A percentile compares a stretch with the other conserved stretches of the same genome.
These are phyloP conservation scores for Russula sp. DNA, from an alignment of 768 basidiomycete genomes.

Conservation along the genomic window DNA sequence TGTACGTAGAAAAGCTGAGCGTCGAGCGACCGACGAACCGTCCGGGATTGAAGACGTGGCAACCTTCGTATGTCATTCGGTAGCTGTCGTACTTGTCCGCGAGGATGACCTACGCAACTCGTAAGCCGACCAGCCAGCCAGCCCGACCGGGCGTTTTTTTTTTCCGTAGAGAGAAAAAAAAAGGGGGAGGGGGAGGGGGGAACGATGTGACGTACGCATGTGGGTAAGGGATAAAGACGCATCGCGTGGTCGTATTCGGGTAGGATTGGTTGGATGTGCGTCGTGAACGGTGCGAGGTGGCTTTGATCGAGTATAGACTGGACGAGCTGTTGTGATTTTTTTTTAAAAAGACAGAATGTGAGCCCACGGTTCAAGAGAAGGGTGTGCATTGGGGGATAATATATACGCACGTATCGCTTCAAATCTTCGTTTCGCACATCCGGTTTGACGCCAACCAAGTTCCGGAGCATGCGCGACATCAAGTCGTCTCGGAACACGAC, in stretches of 20 bases:
- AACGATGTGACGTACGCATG: conserved; percentile 52
- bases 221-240: conserved; percentile 90
- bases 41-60: conserved; percentile 98
- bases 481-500: conserved; percentile 89
- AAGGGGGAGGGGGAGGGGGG: neutral
- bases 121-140: too few species aligned
- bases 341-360: neutral
- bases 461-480: conserved; percentile 91
- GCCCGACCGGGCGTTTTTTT: too few species aligned
- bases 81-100: conserved; percentile 97
- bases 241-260: conserved; percentile 90
- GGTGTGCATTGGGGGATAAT: too few species aligned
- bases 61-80: conserved; percentile 94
- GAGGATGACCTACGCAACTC: conserved; percentile 59
- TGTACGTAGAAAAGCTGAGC: conserved; percentile 86
- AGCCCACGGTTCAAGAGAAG: neutral
- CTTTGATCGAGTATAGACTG: conserved; percentile 94
- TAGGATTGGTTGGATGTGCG: conserved; percentile 77
- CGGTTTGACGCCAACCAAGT: conserved; percentile 83
- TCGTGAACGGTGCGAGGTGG: conserved; percentile 83
- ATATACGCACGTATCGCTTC: conserved; percentile 79
- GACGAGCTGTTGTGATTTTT: conserved; percentile 57
- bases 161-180: conserved; percentile 11
- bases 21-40: conserved; percentile 70
- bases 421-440: conserved; percentile 70